Base-by-base conservation (phyloP, 129 eudicot genomes). In the Flaveria brownii region DNA sequence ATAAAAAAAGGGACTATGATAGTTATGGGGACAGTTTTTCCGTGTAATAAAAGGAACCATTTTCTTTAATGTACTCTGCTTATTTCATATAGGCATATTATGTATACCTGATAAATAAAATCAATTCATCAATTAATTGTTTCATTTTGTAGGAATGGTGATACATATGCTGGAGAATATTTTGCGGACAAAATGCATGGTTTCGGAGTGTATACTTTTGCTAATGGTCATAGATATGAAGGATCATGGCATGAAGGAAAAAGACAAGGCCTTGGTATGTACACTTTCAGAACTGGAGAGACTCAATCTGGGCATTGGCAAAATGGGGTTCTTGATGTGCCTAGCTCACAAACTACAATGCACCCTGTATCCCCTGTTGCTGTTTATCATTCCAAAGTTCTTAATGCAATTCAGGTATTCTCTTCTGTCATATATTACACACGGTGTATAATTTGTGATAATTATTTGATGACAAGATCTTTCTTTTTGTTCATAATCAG, bases 151-250 rank as follows among this genome's bases (percentile, higher is more conserved):
- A 88, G 98, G 82, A 94, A 94, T 68, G 97, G 96, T 56, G 98
- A 94, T 76, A 79, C 84, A 26, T 94, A 87, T 76, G 93, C 98
- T 61, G 98, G 98, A 65, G 98, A 93, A 74, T 93, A 93, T 80
- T 93, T 93, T 87, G 98, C 98, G 3, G 98, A 93, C 79, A 93
- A 90, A 83, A 93, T 90, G 97, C 98, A 93, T 75, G 98, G 98
- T n/a, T 91, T 94, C 80, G 98, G 98, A 47, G 90, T 94, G 3
- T 94, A 94, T 80, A 75, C 73, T 62, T 94, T 94, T 80, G 97
- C 93, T 36, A 91, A 91, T 78, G 97, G 96, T 5, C 98, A 94
- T 84, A 83, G 91, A 45, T 94, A 94, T 46, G 98, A 94, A 85
- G 98, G 98, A 72, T 92, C 97, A 39, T 94, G 98, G 98, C 98